Conservation (phyloP, 768 basidiomycete genomes). For the Phaffia tasmanica region DNA sequence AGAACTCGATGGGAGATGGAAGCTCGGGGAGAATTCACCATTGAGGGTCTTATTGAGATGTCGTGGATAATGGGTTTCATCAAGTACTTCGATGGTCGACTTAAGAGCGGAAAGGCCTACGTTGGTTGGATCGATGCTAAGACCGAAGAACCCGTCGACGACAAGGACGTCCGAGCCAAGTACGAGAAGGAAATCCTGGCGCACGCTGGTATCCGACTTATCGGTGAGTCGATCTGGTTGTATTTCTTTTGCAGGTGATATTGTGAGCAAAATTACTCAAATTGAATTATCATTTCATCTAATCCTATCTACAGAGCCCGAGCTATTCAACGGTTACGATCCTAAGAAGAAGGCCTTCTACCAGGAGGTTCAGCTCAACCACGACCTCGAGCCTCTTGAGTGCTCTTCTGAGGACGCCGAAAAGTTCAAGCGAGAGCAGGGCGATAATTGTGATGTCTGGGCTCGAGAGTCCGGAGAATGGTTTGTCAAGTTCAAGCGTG, state of each 20-base stretch:
- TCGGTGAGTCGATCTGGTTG: constrained; percentile 52
- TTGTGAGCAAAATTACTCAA: background rate
- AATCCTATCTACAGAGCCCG: constrained; percentile 57
- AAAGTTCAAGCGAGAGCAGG: constrained; percentile 93
- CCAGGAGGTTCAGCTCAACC: constrained; percentile 90
- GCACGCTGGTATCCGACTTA: constrained; percentile 85
- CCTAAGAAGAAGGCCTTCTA: constrained; percentile 95
- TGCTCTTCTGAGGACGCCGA: constrained; percentile 79
- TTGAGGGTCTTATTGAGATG: constrained; percentile 98
- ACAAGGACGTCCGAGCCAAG: constrained; percentile 86
- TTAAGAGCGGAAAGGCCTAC: constrained; percentile 81
- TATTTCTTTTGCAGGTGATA: constrained; percentile 15
- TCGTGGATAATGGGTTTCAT: constrained; percentile 99
- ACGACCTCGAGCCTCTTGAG: constrained; percentile 93
- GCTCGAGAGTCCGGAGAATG: constrained; percentile 81
- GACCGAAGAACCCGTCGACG: constrained; percentile 84
- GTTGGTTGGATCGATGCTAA: constrained; percentile 98
- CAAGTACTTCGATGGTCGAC: constrained; percentile 95
- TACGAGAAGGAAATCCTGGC: constrained; percentile 89
- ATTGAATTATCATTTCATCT: constrained; percentile 3
- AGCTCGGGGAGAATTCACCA: constrained; percentile 88
- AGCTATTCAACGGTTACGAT: constrained; percentile 94
- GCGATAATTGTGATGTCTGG: constrained; percentile 93
- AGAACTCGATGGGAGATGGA: constrained; percentile 99
- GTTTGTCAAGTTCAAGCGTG: constrained; percentile 98